Conservation (phyloP, 2,329 filamentous ascomycete genomes). For the Westerdykella sp. region DNA sequence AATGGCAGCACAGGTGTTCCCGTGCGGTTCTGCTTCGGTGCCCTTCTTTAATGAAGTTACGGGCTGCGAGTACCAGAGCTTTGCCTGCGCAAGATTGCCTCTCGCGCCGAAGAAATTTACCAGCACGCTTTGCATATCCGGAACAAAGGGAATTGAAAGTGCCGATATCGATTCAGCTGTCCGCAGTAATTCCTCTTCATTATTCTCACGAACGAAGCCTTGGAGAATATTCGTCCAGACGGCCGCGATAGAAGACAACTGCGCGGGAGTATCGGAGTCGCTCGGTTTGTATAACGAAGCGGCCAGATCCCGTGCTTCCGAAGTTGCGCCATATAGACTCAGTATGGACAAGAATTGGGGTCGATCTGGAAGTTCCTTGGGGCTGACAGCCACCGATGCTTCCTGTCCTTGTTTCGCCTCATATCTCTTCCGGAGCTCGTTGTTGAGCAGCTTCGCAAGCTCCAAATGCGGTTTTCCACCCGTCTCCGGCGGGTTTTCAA, state of each 20-base stretch:
- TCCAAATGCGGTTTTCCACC: conserved; percentile 35
- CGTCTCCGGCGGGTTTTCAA: conserved; percentile 32
- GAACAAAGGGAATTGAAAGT: conserved; percentile 32
- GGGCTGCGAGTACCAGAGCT: conserved; percentile 60
- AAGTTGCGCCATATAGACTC: conserved; percentile 19
- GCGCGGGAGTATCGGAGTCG: not conserved
- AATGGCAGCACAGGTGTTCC: conserved; percentile 48
- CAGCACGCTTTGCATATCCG: conserved; percentile 45
- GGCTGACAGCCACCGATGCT: not conserved
- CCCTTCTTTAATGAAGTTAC: conserved; percentile 31
- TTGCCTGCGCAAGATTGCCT: conserved; percentile 55
- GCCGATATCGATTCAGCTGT: conserved; percentile 49
- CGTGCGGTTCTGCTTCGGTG: conserved; percentile 3
- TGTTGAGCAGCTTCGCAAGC: conserved; percentile 37
- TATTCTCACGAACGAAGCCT: conserved; percentile 57
- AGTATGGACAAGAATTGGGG: conserved; percentile 13
- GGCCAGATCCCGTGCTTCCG: conserved; percentile 22
- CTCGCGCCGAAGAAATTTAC: conserved; percentile 56
- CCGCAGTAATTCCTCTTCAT: conserved; percentile 53
- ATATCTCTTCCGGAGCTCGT: conserved; percentile 11
- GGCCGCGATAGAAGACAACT: not conserved
- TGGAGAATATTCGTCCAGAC: conserved; percentile 43
- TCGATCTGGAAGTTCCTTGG: conserved; percentile 3
- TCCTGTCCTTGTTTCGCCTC: not conserved
- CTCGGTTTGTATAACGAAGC: not conserved